phyloP scores from a whole-genome alignment of 805 yeast genomes.

The Yarrowia sp. region DNA sequence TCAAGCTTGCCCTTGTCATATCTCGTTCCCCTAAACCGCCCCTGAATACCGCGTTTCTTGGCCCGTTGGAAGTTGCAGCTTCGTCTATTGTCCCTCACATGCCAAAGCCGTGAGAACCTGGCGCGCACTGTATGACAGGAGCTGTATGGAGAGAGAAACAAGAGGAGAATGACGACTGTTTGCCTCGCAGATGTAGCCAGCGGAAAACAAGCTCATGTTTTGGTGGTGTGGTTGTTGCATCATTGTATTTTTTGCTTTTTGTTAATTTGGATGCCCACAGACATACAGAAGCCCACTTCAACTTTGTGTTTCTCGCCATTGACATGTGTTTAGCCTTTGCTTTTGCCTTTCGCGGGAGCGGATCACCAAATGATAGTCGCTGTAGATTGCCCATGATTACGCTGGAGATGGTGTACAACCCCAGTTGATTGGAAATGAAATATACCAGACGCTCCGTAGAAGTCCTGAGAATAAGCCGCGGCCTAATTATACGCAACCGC shows the following conservation, averaged over 20 bases:
- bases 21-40: too few relatives aligned
- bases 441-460: not conserved
- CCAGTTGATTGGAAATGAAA: not conserved
- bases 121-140: not conserved
- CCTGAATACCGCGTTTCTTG: not conserved
- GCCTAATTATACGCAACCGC: too few relatives aligned
- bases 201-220: not conserved
- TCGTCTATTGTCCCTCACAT: not conserved
- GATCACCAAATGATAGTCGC: constrained; percentile 5
- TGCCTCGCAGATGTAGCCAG: not conserved
- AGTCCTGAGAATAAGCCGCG: too few relatives aligned
- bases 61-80: not conserved
- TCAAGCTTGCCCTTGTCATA: too few relatives aligned
- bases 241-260: not conserved
- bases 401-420: not conserved
- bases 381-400: not conserved
- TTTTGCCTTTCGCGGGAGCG: constrained; percentile 19
- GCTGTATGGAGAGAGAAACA: not conserved
- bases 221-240: constrained; percentile 20
- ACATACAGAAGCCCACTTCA: not conserved
- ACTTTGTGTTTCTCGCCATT: not conserved
- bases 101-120: not conserved
- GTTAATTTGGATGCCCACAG: not conserved
- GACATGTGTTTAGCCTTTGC: not conserved
- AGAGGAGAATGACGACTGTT: not conserved